phyloP scores from a whole-genome alignment of 352 stramenopile genomes.

The Phytophthora citrophthora region DNA sequence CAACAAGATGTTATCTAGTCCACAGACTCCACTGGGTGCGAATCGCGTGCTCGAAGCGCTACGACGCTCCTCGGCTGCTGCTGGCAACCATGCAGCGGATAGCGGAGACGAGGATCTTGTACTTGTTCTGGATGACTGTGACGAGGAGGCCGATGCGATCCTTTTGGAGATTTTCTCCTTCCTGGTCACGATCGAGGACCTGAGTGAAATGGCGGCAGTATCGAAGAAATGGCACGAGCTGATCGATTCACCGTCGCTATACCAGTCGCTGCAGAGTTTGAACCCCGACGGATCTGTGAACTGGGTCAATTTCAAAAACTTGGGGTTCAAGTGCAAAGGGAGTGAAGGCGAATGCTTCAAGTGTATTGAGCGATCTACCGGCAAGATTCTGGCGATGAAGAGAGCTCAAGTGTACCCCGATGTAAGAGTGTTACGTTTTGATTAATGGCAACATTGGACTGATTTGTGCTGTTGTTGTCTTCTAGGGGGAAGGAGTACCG shows the following conservation, averaged over 20 bases:
- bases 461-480: too few species aligned
- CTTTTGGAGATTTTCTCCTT: conserved; percentile 1
- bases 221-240: conserved; percentile 62
- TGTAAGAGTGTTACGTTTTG: conserved; percentile 17
- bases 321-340: conserved; percentile 86
- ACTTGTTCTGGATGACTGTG: background rate
- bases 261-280: conserved; percentile 53
- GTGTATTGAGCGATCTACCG: conserved; percentile 72
- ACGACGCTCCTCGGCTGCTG: background rate
- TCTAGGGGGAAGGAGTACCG: conserved; percentile 80
- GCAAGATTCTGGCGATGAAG: conserved; percentile 82
- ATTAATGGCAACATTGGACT: too few species aligned
- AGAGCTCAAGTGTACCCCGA: conserved; percentile 77
- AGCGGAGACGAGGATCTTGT: background rate
- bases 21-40: background rate
- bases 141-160: background rate
- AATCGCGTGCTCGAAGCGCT: background rate
- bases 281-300: conserved; percentile 70
- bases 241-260: conserved; percentile 58
- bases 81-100: too few species aligned
- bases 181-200: background rate
- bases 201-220: conserved; percentile 1
- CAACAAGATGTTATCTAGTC: too few species aligned
- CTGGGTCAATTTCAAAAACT: conserved; percentile 81
- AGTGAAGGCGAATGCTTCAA: conserved; percentile 86